Evolutionary conservation across 305 asterid species (phyloP), one percentile per base, ranked within the genome.

Genomic region (Plantago coronopus): DNA sequence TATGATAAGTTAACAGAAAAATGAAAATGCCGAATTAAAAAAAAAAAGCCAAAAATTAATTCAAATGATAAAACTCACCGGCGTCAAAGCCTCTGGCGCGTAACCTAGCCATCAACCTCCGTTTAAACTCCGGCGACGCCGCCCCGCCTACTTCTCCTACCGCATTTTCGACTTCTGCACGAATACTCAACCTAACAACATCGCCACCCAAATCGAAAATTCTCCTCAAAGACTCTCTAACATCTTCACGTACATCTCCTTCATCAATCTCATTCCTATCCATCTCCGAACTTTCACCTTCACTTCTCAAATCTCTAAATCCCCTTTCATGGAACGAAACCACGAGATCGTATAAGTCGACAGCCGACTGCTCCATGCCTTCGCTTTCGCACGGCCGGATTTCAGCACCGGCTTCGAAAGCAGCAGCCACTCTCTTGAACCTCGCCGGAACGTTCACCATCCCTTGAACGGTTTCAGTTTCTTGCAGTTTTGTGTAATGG

Each of bases 291-390:
- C 63, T 69, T 3, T 48, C 63, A 0, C 48, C 60, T n/a, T 29
- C 57, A 1, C 12, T 51, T 12, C 38, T 40, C 6, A 60, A 73
- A 4, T 76, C 83, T 8, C 71, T 60, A 23, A 53, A 48, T 15
- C 69, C 83, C 18, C 76, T 77, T 69, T 87, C 94, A 0, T 86
- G 68, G 72, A 86, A 91, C 7, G 93, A 88, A 46, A 86, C 81
- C 9, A 88, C 90, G 25, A 88, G 89, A 63, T 65, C 78, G 0
- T 88, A 84, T 54, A 85, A 67, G 69, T 86, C 91, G 31, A 78
- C 75, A 23, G 57, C 57, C 0, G 88, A 86, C 74, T 91, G 81
- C 61, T 88, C 96, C 77, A 89, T 88, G 63, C 95, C 98, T 76
- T 91, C 88, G 86, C 95, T 91, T 40, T 80, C 88, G 59, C 66